These are phyloP conservation scores for Diospyros lotus DNA, from an alignment of 148 eudicot genomes.

Conservation along the genomic window DNA sequence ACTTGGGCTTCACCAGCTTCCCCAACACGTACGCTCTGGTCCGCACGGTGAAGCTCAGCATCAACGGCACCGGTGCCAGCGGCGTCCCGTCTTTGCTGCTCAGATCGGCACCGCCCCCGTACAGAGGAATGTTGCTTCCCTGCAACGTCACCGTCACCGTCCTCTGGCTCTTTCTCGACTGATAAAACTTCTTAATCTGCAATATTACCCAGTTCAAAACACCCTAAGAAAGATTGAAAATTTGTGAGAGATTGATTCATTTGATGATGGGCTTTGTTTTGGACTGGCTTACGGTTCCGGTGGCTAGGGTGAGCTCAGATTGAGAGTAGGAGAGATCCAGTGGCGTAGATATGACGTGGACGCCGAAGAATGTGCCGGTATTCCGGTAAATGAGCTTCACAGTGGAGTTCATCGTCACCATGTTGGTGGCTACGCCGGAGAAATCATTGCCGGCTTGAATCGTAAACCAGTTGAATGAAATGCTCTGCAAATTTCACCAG, in stretches of 20 bases:
- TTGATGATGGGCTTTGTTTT: too few species aligned
- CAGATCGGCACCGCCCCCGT: constrained; percentile 74
- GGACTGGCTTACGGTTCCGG: constrained; percentile 48
- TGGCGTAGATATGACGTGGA: constrained; percentile 63
- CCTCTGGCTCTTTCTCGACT: constrained; percentile 53
- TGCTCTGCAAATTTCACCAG: constrained; percentile 39
- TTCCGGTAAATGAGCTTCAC: constrained; percentile 50
- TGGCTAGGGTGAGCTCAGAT: constrained; percentile 46
- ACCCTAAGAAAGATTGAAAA: too few species aligned
- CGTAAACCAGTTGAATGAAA: constrained; percentile 42
- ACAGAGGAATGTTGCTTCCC: constrained; percentile 60
- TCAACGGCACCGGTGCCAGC: constrained; percentile 57
- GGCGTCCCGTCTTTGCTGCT: constrained; percentile 54
- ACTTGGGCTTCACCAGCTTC: constrained; percentile 70
- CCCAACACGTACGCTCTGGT: constrained; percentile 83
- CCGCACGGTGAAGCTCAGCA: constrained; percentile 45
- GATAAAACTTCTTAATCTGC: constrained; percentile 76
- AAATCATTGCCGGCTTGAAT: constrained; percentile 59
- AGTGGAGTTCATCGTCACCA: constrained; percentile 66
- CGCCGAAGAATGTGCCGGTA: constrained; percentile 69
- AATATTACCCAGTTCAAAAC: neutral
- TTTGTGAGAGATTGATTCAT: too few species aligned
- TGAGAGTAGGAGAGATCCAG: constrained; percentile 44
- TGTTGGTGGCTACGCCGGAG: constrained; percentile 66
- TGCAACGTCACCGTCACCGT: constrained; percentile 34